Evolutionary conservation across 768 basidiomycete genomes (phyloP).

Genomic region (Collybia nuda): DNA sequence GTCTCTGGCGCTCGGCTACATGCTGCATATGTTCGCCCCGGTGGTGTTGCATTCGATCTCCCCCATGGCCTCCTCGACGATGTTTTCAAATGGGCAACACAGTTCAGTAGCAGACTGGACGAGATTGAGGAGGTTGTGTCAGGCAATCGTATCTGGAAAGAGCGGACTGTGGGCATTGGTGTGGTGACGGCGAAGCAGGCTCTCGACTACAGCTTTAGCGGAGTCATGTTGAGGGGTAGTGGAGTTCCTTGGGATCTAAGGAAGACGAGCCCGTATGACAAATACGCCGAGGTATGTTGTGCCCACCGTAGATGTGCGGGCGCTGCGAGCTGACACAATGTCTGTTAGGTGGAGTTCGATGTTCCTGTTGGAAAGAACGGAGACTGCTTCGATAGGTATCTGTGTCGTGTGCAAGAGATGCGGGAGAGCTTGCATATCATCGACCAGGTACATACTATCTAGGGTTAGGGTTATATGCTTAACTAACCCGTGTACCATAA

Average conservation of each 20-base stretch:
- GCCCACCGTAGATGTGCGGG: no score
- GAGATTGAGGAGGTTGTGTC: slow-evolving; percentile 99
- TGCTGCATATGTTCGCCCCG: slow-evolving; percentile 96
- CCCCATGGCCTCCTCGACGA: slow-evolving; percentile 99
- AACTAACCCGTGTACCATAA: slow-evolving; percentile 7
- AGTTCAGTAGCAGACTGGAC: slow-evolving; percentile 87
- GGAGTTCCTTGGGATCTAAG: slow-evolving; percentile 95
- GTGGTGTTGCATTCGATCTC: slow-evolving; percentile 96
- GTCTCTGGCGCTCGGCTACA: slow-evolving; percentile 98
- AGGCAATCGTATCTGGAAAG: slow-evolving; percentile 98
- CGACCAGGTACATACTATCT: slow-evolving; percentile 45
- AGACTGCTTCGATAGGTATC: slow-evolving; percentile 97
- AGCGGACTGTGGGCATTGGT: slow-evolving; percentile 88
- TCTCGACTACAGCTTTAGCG: slow-evolving; percentile 89
- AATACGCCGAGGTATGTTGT: slow-evolving; percentile 74
- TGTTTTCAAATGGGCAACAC: slow-evolving; percentile 97
- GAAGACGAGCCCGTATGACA: slow-evolving; percentile 92
- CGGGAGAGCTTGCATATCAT: slow-evolving; percentile 91
- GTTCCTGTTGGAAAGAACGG: slow-evolving; percentile 96
- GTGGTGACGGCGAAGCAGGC: slow-evolving; percentile 91
- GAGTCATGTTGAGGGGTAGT: slow-evolving; percentile 95
- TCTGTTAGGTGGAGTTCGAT: slow-evolving; percentile 85
- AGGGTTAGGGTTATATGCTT: not conserved
- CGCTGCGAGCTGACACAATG: not conserved
- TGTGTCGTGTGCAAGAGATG: slow-evolving; percentile 98